phyloP scores from a whole-genome alignment of 192 early-diverging fungal genomes.

The Kappamyces sp. region DNA sequence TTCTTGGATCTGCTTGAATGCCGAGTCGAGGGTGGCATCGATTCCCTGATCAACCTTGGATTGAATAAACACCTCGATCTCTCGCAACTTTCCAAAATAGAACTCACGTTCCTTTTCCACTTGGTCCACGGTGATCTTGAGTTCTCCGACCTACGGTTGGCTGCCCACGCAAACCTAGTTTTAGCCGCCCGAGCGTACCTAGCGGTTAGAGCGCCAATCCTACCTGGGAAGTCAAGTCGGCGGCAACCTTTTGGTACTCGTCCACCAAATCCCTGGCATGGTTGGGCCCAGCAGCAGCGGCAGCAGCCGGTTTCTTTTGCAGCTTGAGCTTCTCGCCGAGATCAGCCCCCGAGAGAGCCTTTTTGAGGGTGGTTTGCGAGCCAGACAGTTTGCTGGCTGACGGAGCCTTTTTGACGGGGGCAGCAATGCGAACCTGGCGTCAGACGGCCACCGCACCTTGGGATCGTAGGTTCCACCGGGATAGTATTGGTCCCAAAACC shows the following conservation, averaged over 20 bases:
- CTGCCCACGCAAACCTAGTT: no score
- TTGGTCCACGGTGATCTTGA: slow-evolving; percentile 80
- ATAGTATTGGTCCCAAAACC: slow-evolving; percentile 85
- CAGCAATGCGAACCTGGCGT: slow-evolving; percentile 15
- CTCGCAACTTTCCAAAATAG: slow-evolving; percentile 89
- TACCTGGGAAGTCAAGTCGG: slow-evolving; percentile 52
- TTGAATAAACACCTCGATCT: slow-evolving; percentile 91
- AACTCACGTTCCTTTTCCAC: slow-evolving; percentile 97
- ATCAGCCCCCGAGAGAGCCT: slow-evolving; percentile 15
- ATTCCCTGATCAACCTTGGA: slow-evolving; percentile 54
- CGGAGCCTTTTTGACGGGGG: slow-evolving; percentile 33
- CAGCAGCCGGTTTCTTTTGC: neutral
- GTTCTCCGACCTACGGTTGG: slow-evolving; percentile 64
- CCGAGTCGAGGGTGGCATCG: slow-evolving; percentile 29
- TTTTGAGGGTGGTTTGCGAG: slow-evolving; percentile 6
- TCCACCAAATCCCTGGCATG: slow-evolving; percentile 13
- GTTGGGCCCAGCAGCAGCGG: slow-evolving; percentile 15
- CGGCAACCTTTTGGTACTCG: slow-evolving; percentile 55
- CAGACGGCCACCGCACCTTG: slow-evolving; percentile 21
- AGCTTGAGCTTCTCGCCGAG: neutral
- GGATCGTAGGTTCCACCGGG: slow-evolving; percentile 84
- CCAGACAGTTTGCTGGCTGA: neutral
- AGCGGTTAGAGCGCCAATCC: neutral
- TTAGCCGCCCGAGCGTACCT: neutral
- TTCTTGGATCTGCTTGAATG: slow-evolving; percentile 68